Conservation (phyloP, 495 filamentous ascomycete genomes). For the Talaromyces adpressus region DNA sequence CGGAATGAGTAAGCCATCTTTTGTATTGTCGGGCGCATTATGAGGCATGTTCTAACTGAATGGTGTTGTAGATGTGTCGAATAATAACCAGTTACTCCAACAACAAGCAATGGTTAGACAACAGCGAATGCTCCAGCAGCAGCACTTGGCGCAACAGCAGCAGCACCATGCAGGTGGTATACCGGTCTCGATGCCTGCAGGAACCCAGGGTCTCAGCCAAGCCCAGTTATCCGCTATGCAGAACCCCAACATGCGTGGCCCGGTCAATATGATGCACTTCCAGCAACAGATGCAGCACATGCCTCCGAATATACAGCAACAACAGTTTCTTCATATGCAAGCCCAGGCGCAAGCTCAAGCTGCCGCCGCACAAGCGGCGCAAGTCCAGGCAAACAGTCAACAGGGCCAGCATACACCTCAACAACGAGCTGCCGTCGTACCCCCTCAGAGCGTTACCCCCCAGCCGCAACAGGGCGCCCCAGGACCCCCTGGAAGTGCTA, state of each 20-base stretch:
- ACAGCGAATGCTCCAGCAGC: constrained; percentile 35
- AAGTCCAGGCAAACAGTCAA: constrained; percentile 34
- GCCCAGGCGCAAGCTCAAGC: constrained; percentile 28
- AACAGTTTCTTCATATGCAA: constrained; percentile 37
- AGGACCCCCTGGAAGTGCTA: constrained; percentile 33
- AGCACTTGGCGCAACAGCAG: constrained; percentile 43
- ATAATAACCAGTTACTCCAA: constrained; percentile 46
- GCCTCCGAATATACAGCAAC: constrained; percentile 44
- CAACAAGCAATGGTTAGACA: constrained; percentile 26
- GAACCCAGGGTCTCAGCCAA: constrained; percentile 48
- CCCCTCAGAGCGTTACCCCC: constrained; percentile 40
- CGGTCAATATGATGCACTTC: constrained; percentile 36
- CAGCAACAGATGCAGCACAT: constrained; percentile 45
- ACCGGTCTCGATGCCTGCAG: constrained; percentile 51
- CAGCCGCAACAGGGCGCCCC: constrained; percentile 48
- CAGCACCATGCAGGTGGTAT: constrained; percentile 41
- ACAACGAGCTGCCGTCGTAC: constrained; percentile 31
- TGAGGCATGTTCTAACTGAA: constrained; percentile 1
- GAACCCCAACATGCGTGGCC: constrained; percentile 36
- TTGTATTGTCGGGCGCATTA: not conserved
- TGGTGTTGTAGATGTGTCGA: constrained; percentile 28
- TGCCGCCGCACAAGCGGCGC: constrained; percentile 20
- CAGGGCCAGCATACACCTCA: constrained; percentile 43
- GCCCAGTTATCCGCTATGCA: constrained; percentile 53
- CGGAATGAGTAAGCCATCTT: constrained; percentile 2